Base-by-base conservation (phyloP, 192 early-diverging fungal species). In the Hyaloraphidium curvatum region DNA sequence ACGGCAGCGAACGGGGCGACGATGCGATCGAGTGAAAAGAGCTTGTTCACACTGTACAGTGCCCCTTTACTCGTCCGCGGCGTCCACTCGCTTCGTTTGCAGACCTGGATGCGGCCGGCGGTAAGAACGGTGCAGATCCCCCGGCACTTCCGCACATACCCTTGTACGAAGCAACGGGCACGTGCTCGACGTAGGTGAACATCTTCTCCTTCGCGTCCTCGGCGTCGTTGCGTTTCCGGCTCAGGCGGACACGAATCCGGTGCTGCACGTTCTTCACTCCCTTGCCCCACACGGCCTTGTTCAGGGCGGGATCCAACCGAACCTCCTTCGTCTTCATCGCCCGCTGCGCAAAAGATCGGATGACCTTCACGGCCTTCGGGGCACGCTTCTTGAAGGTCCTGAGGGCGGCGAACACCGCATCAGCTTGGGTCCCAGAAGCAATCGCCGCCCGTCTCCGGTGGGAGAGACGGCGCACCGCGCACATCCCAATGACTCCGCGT, bases 201-300 rank as follows among this genome's bases (percentile, higher is more conserved):
- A 97, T 81, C 84, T 94, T 95, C 75, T 94, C 87, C 68, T 83
- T 84, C 66, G 86, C 86, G 60, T 85, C 80, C 68, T 97, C 94
- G 63, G 79, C 85, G 62, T 97, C 94, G 78, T 94, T 95, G 72
- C 90, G 83, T 72, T 85, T 85, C 71, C 94, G 87, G 60, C 89
- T 69, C 59, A 95, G 69, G 59, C 94, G 86, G 53, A 97, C 80
- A 58, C 94, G 88, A 62, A 97, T 82, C 66, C 91, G 83, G 86
- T 87, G 84, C 59, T 88, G 86, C 51, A 92, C 84, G 56, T 75
- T 71, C 86, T 87, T 94, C 66, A 97, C 74, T 66, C 94, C 94
- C 50, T 75, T 74, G 58, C 81, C 69, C 94, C 94, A 97, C 64
- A 97, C 66, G 56, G 75, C 75, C 80, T 91, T 87, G 87, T 97